phyloP scores from a whole-genome alignment of 257 asterid genomes.

The Nicotiana knightiana region DNA sequence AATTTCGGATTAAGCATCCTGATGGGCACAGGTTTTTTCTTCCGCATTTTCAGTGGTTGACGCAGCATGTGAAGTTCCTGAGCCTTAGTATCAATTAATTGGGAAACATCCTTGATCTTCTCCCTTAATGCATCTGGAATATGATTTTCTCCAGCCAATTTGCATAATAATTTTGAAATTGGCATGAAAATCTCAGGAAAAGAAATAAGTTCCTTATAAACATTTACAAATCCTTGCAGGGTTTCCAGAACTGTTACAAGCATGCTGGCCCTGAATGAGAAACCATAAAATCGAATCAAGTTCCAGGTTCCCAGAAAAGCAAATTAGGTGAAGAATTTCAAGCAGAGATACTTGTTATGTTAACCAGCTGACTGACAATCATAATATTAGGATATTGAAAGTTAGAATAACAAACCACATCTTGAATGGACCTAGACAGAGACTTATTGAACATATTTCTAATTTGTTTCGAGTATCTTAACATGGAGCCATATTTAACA shows the following conservation, averaged over 20 bases:
- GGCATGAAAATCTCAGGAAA: constrained; percentile 87
- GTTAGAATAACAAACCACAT: background rate
- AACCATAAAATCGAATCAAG: background rate
- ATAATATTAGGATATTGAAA: background rate
- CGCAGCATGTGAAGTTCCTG: constrained; percentile 58
- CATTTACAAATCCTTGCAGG: constrained; percentile 56
- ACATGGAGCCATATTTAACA: background rate
- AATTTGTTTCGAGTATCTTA: background rate
- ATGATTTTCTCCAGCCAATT: constrained; percentile 44
- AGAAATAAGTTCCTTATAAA: constrained; percentile 49
- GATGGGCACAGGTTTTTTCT: constrained; percentile 49
- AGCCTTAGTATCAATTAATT: constrained; percentile 41
- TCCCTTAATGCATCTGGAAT: constrained; percentile 50
- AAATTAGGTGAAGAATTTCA: background rate
- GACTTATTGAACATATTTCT: background rate
- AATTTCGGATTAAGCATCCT: constrained; percentile 74
- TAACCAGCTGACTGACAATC: background rate
- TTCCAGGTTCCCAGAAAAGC: background rate
- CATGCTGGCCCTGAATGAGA: constrained; percentile 56
- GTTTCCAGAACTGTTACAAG: constrained; percentile 53
- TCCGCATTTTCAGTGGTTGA: constrained; percentile 62
- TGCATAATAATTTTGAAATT: constrained; percentile 38
- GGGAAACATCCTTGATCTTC: constrained; percentile 38
- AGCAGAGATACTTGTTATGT: background rate
- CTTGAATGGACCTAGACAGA: background rate